These are phyloP conservation scores for Acer yangbiense DNA, from an alignment of 345 rosid species.

Conservation along the genomic window DNA sequence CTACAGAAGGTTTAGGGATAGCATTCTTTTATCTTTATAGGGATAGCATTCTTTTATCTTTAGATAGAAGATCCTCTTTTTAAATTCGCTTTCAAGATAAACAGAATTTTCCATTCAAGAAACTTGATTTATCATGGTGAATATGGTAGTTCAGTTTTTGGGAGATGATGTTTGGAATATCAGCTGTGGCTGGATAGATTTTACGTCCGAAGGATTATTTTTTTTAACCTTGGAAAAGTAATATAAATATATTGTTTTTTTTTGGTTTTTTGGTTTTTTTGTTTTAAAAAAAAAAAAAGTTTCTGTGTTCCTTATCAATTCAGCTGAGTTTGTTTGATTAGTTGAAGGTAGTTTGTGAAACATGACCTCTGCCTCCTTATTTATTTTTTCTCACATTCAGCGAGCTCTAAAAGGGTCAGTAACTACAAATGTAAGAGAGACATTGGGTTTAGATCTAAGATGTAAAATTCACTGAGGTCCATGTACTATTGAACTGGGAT, in stretches of 20 bases:
- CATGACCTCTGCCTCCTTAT: not conserved
- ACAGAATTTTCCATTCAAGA: not conserved
- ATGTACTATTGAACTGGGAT: not conserved
- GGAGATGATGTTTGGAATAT: not conserved
- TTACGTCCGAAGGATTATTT: not conserved
- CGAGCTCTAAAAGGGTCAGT: not conserved
- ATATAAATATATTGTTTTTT: too few species aligned
- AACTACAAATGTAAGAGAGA: not conserved
- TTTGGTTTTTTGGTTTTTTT: too few species aligned
- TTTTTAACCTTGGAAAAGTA: not conserved
- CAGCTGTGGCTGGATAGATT: not conserved
- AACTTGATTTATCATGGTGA: not conserved
- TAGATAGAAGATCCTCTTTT: not conserved
- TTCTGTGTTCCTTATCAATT: not conserved
- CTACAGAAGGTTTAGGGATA: not conserved
- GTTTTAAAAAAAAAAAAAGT: too few species aligned
- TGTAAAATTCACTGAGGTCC: not conserved
- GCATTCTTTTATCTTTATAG: not conserved
- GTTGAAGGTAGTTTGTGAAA: not conserved
- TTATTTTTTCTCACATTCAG: not conserved
- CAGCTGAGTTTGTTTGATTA: too few species aligned
- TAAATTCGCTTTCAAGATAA: not conserved
- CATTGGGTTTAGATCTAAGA: not conserved
- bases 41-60: not conserved
- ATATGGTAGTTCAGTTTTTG: not conserved